Evolutionary conservation across 2,329 filamentous ascomycete genomes (phyloP), one percentile per base, ranked within the genome.

Genomic region (Monilinia fructicola): DNA sequence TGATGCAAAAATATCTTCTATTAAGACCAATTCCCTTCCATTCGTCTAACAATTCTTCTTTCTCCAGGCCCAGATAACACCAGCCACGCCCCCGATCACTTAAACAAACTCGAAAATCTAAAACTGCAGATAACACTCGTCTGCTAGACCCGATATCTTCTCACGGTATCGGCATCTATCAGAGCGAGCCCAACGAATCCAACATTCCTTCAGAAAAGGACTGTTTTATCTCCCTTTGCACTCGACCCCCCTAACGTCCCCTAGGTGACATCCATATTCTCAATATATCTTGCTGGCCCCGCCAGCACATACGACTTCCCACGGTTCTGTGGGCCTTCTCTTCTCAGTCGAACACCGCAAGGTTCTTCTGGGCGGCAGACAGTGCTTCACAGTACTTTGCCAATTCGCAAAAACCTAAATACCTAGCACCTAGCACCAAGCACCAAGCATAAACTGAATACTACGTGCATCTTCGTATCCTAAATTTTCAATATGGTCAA

Each of bases 301-400:
- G 86, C 92, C 91, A 94, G 90, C 91, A 86, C 85, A 83, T 80
- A 80, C 76, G 74, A 75, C 80, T 79, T 79, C 81, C 82, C 82
- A 83, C 85, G 83, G 80, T 85, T 84, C 85, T 87, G 90, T 95
- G 92, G 92, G 92, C 91, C 92, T 95, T 93, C 92, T 95, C 90
- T 93, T 83, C 91, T 93, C 91, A 91, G 88, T 86, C 92, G 91
- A 85, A 91, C 90, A 85, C 89, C 87, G 87, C 90, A 92, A 90
- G 87, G 90, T 93, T 93, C 92, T 91, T 94, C 92, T 96, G 92
- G 87, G 92, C 85, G 88, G 91, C 88, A 96, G 93, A 92, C 90
- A 93, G 92, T 91, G 93, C 92, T 95, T 90, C 90, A 90, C 89
- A 85, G 85, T 87, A 84, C 83, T 75, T 74, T 69, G 69, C 70